phyloP scores from a whole-genome alignment of 2,329 filamentous ascomycete species.

The Penicillium rolfsii region DNA sequence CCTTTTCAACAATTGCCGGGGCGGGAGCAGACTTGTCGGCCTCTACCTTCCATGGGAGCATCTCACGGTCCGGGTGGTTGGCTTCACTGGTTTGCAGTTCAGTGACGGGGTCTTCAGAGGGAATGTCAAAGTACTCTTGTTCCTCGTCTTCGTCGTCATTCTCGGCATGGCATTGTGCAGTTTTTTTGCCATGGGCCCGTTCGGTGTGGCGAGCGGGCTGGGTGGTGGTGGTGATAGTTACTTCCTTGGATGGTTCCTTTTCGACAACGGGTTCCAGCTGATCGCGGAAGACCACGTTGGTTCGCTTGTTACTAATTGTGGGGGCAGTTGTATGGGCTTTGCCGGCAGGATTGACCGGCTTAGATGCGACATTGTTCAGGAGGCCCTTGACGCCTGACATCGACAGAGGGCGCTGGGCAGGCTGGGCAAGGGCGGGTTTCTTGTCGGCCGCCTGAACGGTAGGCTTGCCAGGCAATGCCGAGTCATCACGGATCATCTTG shows the following conservation, averaged over 20 bases:
- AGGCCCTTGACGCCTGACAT: conserved; percentile 45
- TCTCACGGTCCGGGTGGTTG: background rate
- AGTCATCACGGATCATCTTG: conserved; percentile 60
- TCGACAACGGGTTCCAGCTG: conserved; percentile 42
- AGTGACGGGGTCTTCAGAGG: background rate
- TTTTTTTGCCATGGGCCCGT: conserved; percentile 7
- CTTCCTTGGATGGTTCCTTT: conserved; percentile 38
- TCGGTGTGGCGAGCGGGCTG: conserved; percentile 8
- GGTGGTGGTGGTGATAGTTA: conserved; percentile 15
- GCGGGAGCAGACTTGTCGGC: background rate
- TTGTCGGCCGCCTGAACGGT: conserved; percentile 42
- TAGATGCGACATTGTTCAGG: conserved; percentile 40
- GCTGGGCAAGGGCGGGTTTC: conserved; percentile 47
- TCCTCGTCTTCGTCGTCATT: conserved; percentile 13
- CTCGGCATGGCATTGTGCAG: conserved; percentile 10
- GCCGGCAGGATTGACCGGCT: conserved; percentile 37
- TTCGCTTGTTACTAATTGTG: conserved; percentile 51
- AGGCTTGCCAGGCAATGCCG: conserved; percentile 53
- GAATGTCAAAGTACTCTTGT: background rate
- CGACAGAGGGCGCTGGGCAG: conserved; percentile 63
- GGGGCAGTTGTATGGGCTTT: conserved; percentile 35
- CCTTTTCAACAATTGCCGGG: background rate
- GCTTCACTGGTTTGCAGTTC: background rate
- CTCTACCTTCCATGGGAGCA: background rate
- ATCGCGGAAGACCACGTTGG: conserved; percentile 60